Conservation (phyloP, 83 land plant species). For the Picea mariana region DNA sequence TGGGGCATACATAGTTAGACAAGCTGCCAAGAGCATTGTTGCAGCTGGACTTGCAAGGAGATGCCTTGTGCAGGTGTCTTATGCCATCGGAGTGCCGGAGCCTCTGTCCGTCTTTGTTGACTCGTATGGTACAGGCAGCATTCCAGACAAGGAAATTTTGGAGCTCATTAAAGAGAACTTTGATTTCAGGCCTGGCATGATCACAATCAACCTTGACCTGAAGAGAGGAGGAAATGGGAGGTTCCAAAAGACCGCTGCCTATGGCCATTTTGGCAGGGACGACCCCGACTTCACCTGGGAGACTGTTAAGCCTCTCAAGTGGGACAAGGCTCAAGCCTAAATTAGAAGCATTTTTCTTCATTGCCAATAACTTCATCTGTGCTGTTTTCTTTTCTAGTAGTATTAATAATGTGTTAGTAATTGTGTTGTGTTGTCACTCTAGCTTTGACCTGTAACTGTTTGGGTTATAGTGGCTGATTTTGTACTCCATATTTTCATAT, state of each 20-base stretch:
- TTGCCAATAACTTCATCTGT: no score
- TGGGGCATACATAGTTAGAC: slow-evolving; percentile 69
- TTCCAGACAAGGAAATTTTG: slow-evolving; percentile 59
- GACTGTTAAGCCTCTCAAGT: slow-evolving; percentile 49
- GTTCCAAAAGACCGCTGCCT: slow-evolving; percentile 67
- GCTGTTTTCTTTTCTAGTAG: no score
- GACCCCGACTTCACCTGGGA: slow-evolving; percentile 78
- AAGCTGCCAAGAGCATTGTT: slow-evolving; percentile 69
- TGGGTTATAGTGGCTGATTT: no score
- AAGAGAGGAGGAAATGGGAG: slow-evolving; percentile 56
- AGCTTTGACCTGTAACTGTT: no score
- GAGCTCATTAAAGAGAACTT: slow-evolving; percentile 52
- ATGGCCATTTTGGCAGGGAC: slow-evolving; percentile 70
- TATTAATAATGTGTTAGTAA: no score
- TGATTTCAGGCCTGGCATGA: slow-evolving; percentile 72
- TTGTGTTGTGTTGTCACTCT: no score
- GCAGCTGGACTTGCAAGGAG: slow-evolving; percentile 61
- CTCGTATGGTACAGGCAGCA: slow-evolving; percentile 61
- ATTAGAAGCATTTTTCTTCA: no score
- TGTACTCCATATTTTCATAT: no score
- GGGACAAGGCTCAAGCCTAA: slow-evolving; percentile 12
- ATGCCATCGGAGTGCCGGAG: slow-evolving; percentile 66
- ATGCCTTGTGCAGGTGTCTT: slow-evolving; percentile 67
- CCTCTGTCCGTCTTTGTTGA: slow-evolving; percentile 68
- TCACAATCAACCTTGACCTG: slow-evolving; percentile 51